Conservation (phyloP, 2,329 filamentous ascomycete species). For the Meredithiella fracta region DNA sequence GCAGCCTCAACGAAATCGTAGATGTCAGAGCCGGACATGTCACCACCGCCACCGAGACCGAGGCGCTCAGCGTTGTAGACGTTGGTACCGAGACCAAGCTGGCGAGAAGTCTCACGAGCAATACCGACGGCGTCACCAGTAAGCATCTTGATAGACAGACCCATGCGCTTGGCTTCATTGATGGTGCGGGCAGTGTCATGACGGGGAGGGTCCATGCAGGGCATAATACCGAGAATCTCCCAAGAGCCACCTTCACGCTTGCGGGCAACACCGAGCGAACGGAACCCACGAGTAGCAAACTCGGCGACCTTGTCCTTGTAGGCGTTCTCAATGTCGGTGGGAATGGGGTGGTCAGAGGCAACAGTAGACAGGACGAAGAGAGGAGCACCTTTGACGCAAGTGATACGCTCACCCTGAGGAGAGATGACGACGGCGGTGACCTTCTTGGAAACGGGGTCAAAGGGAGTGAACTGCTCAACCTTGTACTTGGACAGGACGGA, state of each 20-base stretch:
- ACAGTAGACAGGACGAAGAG: slow-evolving; percentile 77
- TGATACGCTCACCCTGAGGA: slow-evolving; percentile 66
- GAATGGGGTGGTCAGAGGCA: slow-evolving; percentile 67
- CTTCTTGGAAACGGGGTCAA: slow-evolving; percentile 89
- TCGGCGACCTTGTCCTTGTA: slow-evolving; percentile 90
- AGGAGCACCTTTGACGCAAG: slow-evolving; percentile 82
- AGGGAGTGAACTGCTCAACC: slow-evolving; percentile 70
- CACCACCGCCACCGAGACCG: slow-evolving; percentile 74
- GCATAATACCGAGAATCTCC: slow-evolving; percentile 92
- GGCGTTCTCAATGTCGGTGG: slow-evolving; percentile 58
- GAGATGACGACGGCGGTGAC: slow-evolving; percentile 72
- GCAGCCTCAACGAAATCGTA: slow-evolving; percentile 93
- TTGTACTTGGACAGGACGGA: slow-evolving; percentile 66
- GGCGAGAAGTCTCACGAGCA: slow-evolving; percentile 77
- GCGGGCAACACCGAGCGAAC: slow-evolving; percentile 81
- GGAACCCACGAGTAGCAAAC: slow-evolving; percentile 84
- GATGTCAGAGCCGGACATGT: slow-evolving; percentile 85
- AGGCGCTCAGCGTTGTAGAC: slow-evolving; percentile 88
- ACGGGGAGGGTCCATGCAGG: slow-evolving; percentile 79
- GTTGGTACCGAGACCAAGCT: slow-evolving; percentile 82
- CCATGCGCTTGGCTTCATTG: slow-evolving; percentile 73
- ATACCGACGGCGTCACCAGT: slow-evolving; percentile 91
- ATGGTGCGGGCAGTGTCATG: slow-evolving; percentile 83
- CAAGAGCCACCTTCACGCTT: slow-evolving; percentile 67
- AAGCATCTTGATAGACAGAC: slow-evolving; percentile 89